These are phyloP conservation scores for Lepidium sativum DNA, from an alignment of 345 rosid species.

Conservation along the genomic window DNA sequence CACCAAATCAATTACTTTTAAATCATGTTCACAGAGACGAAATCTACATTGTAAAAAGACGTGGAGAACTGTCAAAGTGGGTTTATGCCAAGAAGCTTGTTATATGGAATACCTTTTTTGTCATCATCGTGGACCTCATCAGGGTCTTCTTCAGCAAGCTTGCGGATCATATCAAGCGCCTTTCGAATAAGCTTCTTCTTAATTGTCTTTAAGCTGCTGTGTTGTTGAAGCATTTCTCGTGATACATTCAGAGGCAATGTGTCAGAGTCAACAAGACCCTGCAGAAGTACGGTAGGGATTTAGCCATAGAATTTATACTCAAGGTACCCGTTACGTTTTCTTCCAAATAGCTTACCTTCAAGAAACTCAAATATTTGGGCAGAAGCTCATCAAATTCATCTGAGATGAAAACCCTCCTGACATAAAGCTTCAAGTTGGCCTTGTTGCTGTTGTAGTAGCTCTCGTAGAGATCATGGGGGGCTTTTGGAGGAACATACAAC, in stretches of 20 bases:
- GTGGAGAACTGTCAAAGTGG: neutral
- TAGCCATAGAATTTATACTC: neutral
- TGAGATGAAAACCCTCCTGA: conserved; percentile 87
- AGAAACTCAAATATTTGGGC: conserved; percentile 88
- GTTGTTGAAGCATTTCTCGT: conserved; percentile 97
- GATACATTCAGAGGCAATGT: conserved; percentile 91
- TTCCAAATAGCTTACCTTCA: conserved; percentile 43
- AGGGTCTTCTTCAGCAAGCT: conserved; percentile 87
- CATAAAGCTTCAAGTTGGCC: conserved; percentile 88
- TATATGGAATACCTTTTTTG: conserved; percentile 46
- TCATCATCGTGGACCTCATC: conserved; percentile 68
- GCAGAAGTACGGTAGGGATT: conserved; percentile 21
- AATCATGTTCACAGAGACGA: neutral
- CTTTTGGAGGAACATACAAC: conserved; percentile 92
- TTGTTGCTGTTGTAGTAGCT: conserved; percentile 84
- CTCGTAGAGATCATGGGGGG: conserved; percentile 87
- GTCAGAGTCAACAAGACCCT: conserved; percentile 99
- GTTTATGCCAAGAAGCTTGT: neutral
- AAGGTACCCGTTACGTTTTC: neutral
- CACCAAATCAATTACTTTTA: neutral
- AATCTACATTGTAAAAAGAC: neutral
- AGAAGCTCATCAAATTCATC: conserved; percentile 96
- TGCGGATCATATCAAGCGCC: conserved; percentile 95
- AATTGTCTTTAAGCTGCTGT: conserved; percentile 90
- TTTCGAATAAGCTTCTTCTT: conserved; percentile 95